Evolutionary conservation across 2,329 filamentous ascomycete genomes (phyloP), one percentile per base, ranked within the genome.

Genomic region (Monilinia polystroma): DNA sequence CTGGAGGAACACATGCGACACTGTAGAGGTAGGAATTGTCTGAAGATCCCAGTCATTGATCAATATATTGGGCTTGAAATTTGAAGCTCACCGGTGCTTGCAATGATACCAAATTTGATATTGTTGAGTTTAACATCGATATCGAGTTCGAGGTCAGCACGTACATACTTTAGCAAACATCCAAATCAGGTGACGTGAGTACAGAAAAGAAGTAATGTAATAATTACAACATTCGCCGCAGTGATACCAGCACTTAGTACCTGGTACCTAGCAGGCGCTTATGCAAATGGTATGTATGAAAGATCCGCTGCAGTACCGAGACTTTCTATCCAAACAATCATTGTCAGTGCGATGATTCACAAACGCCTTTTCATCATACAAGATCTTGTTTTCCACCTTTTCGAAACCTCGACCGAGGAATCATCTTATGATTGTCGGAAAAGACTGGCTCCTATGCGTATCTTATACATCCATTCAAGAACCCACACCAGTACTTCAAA

Each of bases 261-360:
- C 41, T 5, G 16, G 41, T 16, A 43, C 10, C 41, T 16, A 1
- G 18, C 16, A n/a, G 18, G 18, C 18, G 20, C 18, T 20, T 47
- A 20, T 20, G 45, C 18, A 47, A n/a, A 14, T 14, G 45, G 18
- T 7, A 20, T 16, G 16, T 5, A 12, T 47, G 16, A 6, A 20
- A 47, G 43, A 47, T 47, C 43, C 16, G 18, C 43, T 12, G 43
- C 38, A 20, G 26, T 23, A 29, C 57, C 57, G 8, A 60, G 45
- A 7, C 43, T 49, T 60, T 35, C 38, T 20, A 3, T 60, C 32
- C 43, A 60, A 51, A 51, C 57, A 49, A 38, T 26, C 57, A 60
- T 60, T 60, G 57, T 55, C 29, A 38, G 18, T 38, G 29, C 53
- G 18, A 54, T 35, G 14, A 53, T 18, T 53, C 26, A 14, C 56